Conservation (phyloP, 1,139 yeast species). For the Taphrina confusa region DNA sequence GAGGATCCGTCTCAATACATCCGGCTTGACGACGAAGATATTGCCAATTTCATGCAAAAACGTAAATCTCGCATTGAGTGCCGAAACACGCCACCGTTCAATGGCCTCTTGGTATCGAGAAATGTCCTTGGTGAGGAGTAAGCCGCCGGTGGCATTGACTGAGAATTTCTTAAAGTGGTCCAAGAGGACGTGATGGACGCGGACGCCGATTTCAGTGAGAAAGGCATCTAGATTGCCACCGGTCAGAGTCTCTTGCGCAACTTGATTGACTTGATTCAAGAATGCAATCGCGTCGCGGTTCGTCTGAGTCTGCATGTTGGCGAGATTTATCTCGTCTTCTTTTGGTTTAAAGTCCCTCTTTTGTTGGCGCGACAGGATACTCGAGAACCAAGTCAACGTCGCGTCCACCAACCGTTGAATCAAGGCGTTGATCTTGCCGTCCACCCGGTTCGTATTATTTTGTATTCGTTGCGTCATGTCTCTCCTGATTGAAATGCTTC, state of each 20-base stretch:
- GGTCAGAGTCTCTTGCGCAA: slow-evolving; percentile 50
- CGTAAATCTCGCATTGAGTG: slow-evolving; percentile 67
- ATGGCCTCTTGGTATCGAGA: slow-evolving; percentile 73
- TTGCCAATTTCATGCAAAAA: slow-evolving; percentile 81
- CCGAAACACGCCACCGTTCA: slow-evolving; percentile 68
- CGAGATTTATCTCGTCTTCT: slow-evolving; percentile 45
- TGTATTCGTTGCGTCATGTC: slow-evolving; percentile 68
- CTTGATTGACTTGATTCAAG: slow-evolving; percentile 47
- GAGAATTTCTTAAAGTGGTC: slow-evolving; percentile 75
- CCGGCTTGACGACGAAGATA: slow-evolving; percentile 67
- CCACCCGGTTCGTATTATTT: slow-evolving; percentile 66
- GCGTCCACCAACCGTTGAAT: slow-evolving; percentile 60
- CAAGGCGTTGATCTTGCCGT: slow-evolving; percentile 67
- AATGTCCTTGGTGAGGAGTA: slow-evolving; percentile 79
- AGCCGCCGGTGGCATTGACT: slow-evolving; percentile 80
- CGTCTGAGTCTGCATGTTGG: slow-evolving; percentile 46
- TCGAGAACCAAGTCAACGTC: slow-evolving; percentile 42
- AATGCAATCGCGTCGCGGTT: slow-evolving; percentile 65
- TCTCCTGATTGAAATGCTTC: slow-evolving; percentile 53
- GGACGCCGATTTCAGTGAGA: slow-evolving; percentile 61
- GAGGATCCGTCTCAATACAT: slow-evolving; percentile 71
- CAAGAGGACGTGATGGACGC: slow-evolving; percentile 61
- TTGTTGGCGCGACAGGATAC: slow-evolving; percentile 61
- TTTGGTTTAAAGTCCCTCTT: slow-evolving; percentile 61
- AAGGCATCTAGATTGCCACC: slow-evolving; percentile 59